These are phyloP conservation scores for Arachis hypogaea DNA, from an alignment of 306 rosid species.

Conservation along the genomic window DNA sequence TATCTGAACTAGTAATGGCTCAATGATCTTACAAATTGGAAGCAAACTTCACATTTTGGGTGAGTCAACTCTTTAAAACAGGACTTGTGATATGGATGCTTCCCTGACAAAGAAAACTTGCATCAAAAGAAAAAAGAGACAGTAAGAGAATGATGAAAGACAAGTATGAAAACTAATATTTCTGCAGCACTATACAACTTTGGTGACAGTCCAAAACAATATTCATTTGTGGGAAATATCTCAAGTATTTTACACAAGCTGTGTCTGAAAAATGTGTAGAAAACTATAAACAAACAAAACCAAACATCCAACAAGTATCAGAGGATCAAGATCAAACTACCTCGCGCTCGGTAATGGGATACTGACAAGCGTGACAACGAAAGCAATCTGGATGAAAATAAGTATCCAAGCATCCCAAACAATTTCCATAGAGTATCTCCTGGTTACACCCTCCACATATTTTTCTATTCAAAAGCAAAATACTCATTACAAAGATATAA, in stretches of 20 bases:
- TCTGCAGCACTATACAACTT: background rate
- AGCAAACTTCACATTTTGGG: constrained; percentile 98
- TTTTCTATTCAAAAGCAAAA: constrained; percentile 50
- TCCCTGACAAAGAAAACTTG: constrained; percentile 94
- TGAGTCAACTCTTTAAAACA: constrained; percentile 89
- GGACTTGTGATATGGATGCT: constrained; percentile 88
- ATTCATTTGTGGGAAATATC: constrained; percentile 6
- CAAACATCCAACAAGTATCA: constrained; percentile 9
- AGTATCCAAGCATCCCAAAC: constrained; percentile 77
- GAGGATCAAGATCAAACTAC: constrained; percentile 51
- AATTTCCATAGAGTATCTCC: constrained; percentile 69
- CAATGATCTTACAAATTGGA: constrained; percentile 75
- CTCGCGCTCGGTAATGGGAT: constrained; percentile 91
- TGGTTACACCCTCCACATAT: constrained; percentile 80
- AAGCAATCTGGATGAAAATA: constrained; percentile 91
- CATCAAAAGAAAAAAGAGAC: constrained; percentile 53
- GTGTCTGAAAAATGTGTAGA: background rate
- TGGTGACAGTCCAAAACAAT: background rate
- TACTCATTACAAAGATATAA: constrained; percentile 32
- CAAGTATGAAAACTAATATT: constrained; percentile 27
- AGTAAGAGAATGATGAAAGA: constrained; percentile 56
- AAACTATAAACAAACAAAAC: background rate
- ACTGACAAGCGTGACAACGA: constrained; percentile 72
- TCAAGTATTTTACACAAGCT: constrained; percentile 9
- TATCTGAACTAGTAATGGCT: constrained; percentile 19